Conservation (phyloP, 768 basidiomycete genomes). For the Rhodosporidiobolus odoratus region DNA sequence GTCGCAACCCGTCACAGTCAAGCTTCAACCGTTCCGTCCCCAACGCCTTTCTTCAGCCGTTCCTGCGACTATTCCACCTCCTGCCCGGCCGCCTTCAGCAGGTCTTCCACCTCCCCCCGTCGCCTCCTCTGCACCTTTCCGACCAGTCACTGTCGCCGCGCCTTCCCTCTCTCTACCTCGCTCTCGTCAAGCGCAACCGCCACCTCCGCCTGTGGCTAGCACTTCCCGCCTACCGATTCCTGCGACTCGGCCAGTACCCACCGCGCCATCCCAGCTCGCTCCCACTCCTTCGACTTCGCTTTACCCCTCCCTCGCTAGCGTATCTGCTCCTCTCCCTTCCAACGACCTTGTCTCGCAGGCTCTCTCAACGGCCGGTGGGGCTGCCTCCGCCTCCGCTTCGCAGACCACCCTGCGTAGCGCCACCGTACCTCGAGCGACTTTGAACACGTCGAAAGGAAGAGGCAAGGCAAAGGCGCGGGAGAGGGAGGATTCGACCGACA, state of each 20-base stretch:
- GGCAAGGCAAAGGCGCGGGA: neutral
- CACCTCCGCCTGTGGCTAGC: neutral
- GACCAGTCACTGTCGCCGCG: slow-evolving; percentile 2
- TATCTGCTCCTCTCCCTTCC: neutral
- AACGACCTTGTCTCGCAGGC: neutral
- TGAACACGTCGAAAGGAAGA: slow-evolving; percentile 1
- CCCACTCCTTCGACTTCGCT: neutral
- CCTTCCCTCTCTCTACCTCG: neutral
- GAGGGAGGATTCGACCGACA: neutral
- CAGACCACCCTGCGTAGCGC: neutral
- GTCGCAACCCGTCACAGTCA: slow-evolving; percentile 12
- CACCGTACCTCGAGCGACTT: neutral
- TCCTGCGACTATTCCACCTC: neutral
- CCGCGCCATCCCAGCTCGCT: neutral
- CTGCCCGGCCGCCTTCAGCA: neutral
- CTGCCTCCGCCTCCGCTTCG: neutral
- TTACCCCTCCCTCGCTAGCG: slow-evolving; percentile 22
- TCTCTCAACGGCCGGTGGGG: neutral
- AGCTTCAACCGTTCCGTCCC: slow-evolving; percentile 2
- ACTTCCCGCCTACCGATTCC: slow-evolving; percentile 8
- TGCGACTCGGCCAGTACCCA: neutral
- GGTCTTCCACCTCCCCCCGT: neutral
- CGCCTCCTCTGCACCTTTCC: slow-evolving; percentile 17
- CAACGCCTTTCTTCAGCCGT: too few species aligned
- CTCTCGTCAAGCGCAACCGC: neutral